These are phyloP conservation scores for Mycena sanguinolenta DNA, from an alignment of 768 basidiomycete genomes.

Conservation along the genomic window DNA sequence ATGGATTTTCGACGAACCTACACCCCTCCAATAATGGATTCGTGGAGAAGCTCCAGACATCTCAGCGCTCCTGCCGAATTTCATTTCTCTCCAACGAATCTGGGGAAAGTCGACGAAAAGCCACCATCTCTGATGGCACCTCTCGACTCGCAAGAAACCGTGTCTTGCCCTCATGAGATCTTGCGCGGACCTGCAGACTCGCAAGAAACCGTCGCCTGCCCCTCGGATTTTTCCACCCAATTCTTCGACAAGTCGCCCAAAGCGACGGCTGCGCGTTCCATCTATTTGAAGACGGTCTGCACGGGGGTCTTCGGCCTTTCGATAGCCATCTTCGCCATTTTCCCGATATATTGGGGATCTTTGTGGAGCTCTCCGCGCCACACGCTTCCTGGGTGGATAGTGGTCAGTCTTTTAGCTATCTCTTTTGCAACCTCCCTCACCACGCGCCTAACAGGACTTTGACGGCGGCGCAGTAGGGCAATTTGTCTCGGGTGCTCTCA, in stretches of 20 bases:
- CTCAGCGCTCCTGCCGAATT: no score
- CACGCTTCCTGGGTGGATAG: constrained; percentile 63
- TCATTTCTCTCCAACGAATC: no score
- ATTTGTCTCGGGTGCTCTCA: not conserved
- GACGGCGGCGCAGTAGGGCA: constrained; percentile 4
- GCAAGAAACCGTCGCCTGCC: not conserved
- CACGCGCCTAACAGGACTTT: not conserved
- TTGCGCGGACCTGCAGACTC: no score
- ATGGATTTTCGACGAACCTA: no score
- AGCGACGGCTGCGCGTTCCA: constrained; percentile 46
- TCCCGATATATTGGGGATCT: constrained; percentile 72
- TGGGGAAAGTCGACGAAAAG: no score
- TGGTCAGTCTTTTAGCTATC: constrained; percentile 60
- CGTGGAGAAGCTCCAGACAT: no score
- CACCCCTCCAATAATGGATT: no score
- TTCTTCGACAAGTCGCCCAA: constrained; percentile 40
- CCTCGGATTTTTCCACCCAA: constrained; percentile 35
- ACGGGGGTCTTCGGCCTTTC: constrained; percentile 48
- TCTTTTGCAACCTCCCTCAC: no score
- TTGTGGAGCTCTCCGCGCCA: constrained; percentile 56
- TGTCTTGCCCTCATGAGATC: not conserved
- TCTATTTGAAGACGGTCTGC: constrained; percentile 58
- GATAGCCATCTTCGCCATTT: constrained; percentile 57
- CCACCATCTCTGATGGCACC: no score
- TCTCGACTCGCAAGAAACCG: no score